Evolutionary conservation across 1,284 basidiomycete genomes (phyloP).

Genomic region (Trichosporon sp.): DNA sequence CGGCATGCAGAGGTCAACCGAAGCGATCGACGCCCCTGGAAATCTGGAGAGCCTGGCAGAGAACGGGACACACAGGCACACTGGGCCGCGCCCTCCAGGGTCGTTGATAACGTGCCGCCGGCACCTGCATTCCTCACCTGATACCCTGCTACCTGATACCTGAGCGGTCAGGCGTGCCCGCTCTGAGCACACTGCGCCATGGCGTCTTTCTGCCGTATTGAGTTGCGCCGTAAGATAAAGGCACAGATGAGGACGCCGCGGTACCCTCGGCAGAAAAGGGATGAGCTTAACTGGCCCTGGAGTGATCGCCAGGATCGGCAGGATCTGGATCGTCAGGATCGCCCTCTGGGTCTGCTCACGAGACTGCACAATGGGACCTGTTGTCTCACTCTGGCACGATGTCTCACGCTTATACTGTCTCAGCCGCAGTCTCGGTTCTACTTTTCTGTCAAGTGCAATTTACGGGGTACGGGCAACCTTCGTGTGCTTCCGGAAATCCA

Average conservation of each 20-base stretch:
- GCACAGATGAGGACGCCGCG: too few relatives aligned
- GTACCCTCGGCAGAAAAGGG: not conserved
- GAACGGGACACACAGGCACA: not conserved
- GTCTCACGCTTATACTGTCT: not conserved
- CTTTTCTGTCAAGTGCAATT: not conserved
- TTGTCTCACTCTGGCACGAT: not conserved
- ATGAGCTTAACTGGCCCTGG: not conserved
- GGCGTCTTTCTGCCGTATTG: not conserved
- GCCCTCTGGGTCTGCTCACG: not conserved
- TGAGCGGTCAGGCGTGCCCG: not conserved
- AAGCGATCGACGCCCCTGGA: not conserved
- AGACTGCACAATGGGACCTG: not conserved
- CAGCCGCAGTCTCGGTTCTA: not conserved
- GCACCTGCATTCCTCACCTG: not conserved
- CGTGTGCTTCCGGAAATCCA: too few relatives aligned
- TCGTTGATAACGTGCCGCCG: not conserved
- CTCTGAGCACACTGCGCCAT: not conserved
- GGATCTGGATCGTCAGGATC: not conserved
- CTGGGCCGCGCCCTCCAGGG: not conserved
- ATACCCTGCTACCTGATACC: too few relatives aligned
- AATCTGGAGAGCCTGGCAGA: not conserved
- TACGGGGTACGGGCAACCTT: not conserved
- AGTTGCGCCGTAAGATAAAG: not conserved
- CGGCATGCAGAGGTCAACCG: not conserved
- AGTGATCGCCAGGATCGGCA: not conserved